Evolutionary conservation across 768 basidiomycete species (phyloP).

Genomic region (Xerocomus brunneocitrinus): DNA sequence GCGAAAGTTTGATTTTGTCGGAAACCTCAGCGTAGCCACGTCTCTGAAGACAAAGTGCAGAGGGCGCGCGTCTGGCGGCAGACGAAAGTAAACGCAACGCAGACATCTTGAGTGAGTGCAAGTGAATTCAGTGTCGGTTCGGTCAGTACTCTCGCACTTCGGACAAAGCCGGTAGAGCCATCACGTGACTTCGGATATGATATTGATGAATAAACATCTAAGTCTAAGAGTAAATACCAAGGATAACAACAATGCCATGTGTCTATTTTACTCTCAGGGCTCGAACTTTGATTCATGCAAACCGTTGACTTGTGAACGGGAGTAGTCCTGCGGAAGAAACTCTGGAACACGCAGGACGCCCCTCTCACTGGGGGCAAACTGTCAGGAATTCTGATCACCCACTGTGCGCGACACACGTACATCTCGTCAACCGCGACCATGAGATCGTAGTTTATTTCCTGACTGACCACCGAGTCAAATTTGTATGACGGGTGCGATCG

Average conservation of each 20-base stretch:
- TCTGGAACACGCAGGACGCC: constrained; percentile 58
- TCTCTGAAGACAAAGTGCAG: constrained; percentile 47
- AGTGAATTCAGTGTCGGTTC: background rate
- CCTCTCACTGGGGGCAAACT: constrained; percentile 48
- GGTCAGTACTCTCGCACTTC: constrained; percentile 3
- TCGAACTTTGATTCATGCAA: constrained; percentile 27
- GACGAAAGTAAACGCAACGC: constrained; percentile 67
- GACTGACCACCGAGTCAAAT: constrained; percentile 85
- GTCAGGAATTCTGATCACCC: background rate
- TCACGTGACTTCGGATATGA: constrained; percentile 19
- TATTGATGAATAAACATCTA: no score
- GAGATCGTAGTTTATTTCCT: constrained; percentile 93
- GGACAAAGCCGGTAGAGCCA: constrained; percentile 27
- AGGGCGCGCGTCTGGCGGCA: constrained; percentile 56
- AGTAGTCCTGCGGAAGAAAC: constrained; percentile 60
- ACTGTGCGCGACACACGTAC: constrained; percentile 43
- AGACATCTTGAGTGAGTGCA: constrained; percentile 49
- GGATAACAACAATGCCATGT: no score
- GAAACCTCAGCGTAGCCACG: constrained; percentile 91
- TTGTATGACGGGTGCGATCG: constrained; percentile 88
- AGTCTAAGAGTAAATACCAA: no score
- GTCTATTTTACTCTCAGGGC: constrained; percentile 6
- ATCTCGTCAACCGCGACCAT: constrained; percentile 87
- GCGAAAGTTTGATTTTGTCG: constrained; percentile 88
- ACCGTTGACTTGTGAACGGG: constrained; percentile 28